Conservation (phyloP, 768 basidiomycete species). For the Boletus subparvulus region DNA sequence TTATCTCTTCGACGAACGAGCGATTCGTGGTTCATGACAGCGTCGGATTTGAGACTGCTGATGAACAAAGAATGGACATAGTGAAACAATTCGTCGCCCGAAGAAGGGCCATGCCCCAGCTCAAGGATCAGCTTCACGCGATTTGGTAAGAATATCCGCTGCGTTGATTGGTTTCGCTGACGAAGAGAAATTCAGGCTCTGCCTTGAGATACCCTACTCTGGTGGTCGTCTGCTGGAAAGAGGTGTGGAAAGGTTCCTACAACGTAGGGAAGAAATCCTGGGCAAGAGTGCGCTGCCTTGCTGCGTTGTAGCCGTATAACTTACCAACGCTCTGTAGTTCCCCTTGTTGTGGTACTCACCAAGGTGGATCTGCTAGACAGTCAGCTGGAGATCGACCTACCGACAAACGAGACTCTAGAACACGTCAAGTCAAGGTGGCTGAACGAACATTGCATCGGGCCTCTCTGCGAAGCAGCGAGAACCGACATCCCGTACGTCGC, state of each 20-base stretch:
- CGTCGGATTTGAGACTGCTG: conserved; percentile 17
- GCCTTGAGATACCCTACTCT: conserved; percentile 12
- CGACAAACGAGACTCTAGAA: neutral
- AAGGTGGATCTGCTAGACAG: conserved; percentile 10
- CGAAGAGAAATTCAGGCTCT: conserved; percentile 7
- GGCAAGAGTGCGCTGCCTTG: conserved; percentile 3
- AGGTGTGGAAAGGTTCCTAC: conserved; percentile 12
- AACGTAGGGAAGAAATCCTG: conserved; percentile 1
- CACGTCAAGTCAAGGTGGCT: neutral
- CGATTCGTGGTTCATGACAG: conserved; percentile 20
- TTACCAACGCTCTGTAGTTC: neutral
- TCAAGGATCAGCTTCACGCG: conserved; percentile 13
- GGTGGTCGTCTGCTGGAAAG: conserved; percentile 17
- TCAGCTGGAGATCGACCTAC: conserved; percentile 2
- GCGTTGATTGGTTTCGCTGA: neutral
- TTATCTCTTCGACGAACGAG: conserved; percentile 11
- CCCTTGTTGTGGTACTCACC: conserved; percentile 17
- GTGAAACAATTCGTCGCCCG: conserved; percentile 2
- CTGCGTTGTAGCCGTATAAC: neutral
- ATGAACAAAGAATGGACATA: conserved; percentile 1
- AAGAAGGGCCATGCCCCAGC: conserved; percentile 1
- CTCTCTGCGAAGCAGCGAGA: conserved; percentile 2
- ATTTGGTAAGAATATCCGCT: conserved; percentile 6
- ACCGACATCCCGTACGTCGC: neutral
- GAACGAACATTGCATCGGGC: neutral